These are phyloP conservation scores for Babesia bigemina DNA, from an alignment of 169 alveolate genomes.

Conservation along the genomic window DNA sequence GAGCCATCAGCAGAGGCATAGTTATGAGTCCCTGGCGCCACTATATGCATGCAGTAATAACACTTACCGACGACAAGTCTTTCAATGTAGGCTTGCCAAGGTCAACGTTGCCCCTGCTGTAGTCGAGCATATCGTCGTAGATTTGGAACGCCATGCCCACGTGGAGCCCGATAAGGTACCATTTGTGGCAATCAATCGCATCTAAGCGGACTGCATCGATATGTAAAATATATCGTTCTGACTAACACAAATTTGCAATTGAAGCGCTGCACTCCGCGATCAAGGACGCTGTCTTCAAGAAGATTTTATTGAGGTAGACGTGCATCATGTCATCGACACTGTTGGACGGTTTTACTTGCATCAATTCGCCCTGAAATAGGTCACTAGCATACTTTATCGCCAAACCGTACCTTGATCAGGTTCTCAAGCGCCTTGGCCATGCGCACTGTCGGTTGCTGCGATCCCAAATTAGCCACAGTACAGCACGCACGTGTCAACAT, in stretches of 20 bases:
- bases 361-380: conserved; percentile 68
- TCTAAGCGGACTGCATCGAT: conserved; percentile 33
- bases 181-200: conserved; percentile 48
- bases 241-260: conserved; percentile 39
- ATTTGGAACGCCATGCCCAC: conserved; percentile 88
- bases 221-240: background rate
- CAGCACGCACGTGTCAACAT: conserved; percentile 70
- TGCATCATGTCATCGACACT: conserved; percentile 25
- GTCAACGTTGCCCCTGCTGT: conserved; percentile 45
- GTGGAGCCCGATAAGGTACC: conserved; percentile 81
- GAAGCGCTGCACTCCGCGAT: conserved; percentile 67
- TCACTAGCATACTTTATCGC: background rate
- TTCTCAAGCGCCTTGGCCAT: conserved; percentile 74
- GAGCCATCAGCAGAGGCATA: conserved; percentile 33
- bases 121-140: conserved; percentile 85
- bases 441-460: conserved; percentile 50
- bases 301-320: conserved; percentile 69
- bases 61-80: conserved; percentile 71
- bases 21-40: conserved; percentile 34
- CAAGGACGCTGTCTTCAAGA: conserved; percentile 77
- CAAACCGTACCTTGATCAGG: conserved; percentile 68
- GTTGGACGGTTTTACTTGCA: conserved; percentile 6
- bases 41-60: background rate
- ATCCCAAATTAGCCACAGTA: conserved; percentile 61
- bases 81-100: conserved; percentile 84